Percentiles rank a stretch among this genome's conserved stretches.
These are phyloP conservation scores for Eudorina sp. DNA, from an alignment of 139 green algal genomes.

Conservation along the genomic window DNA sequence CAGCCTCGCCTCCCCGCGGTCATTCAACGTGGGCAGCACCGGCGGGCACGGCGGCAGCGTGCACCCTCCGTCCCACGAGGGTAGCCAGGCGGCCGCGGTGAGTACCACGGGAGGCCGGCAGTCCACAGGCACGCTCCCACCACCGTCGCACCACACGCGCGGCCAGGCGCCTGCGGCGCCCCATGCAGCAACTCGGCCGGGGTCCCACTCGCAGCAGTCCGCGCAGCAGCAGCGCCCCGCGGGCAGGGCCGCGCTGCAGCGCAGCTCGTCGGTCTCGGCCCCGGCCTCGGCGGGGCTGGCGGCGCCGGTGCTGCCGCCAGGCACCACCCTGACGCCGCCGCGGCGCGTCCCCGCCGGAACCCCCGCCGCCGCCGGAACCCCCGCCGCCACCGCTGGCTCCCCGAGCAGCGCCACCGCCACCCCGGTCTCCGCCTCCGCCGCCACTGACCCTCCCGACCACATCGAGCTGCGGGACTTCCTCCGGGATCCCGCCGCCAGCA, in stretches of 20 bases:
- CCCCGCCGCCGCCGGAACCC: background rate
- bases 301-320: background rate
- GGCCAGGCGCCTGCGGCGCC: too few relatives aligned
- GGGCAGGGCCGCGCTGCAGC: background rate
- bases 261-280: background rate
- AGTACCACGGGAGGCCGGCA: too few relatives aligned
- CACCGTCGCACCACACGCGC: too few relatives aligned
- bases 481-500: background rate
- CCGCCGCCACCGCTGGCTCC: background rate
- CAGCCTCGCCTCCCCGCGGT: constrained; percentile 8
- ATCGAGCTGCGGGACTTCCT: constrained; percentile 30
- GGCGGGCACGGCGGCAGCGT: background rate
- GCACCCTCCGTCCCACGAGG: too few relatives aligned
- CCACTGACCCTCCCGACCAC: too few relatives aligned
- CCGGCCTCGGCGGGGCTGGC: background rate
- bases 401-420: background rate
- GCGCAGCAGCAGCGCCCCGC: background rate
- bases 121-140: too few relatives aligned
- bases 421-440: background rate
- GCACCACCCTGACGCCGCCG: background rate
- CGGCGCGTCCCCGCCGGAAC: background rate
- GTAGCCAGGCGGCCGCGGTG: too few relatives aligned
- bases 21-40: too few relatives aligned
- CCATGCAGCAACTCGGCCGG: background rate
- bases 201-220: background rate